Evolutionary conservation across 2,329 filamentous ascomycete species (phyloP), one percentile per base, ranked within the genome.

Genomic region (Colletotrichum sp.): DNA sequence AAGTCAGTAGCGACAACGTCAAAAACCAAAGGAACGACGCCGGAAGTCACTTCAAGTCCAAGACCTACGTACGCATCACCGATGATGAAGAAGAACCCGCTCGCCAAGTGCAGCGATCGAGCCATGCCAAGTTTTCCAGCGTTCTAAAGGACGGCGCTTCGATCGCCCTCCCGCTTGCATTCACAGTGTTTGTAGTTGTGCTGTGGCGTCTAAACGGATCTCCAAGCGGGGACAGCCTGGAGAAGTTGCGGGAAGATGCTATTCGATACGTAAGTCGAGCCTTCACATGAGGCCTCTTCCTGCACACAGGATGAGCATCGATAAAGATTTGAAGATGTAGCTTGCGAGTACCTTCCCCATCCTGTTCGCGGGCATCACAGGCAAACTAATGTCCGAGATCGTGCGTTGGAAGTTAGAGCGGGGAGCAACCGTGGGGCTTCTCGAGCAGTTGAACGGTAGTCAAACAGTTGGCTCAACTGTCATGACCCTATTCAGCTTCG

Each of bases 391-490:
- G 24, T 77, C 79, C 28, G 79, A 80, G 69, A 77, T 79, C 64
- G 79, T 79, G 2, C 78, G 75, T 3, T 83, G 77, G 78, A 79
- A 77, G 30, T 78, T 83, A 15, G 81, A 83, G 72, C 67, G 74
- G 21, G 81, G 82, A 15, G 76, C 79, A 10, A 80, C 75, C 6
- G 71, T 82, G 1, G 79, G 78, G 15, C 65, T 72, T 18, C 74
- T 83, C 4, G 81, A 83, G 43, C 81, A 82, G 55, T 71, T 81
- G 7, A 78, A 81, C 65, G 82, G 81, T 57, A 82, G 81, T 66
- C 79, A 80, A n/a, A 82, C 82, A 2, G 78, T 83, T 55, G 48
- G 48, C 16, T 39, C 36, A 3, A 39, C 36, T 18, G 16, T 39
- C 16, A 39, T 39, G 36, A 18, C 36, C 8, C 16, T 39, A 39